A percentile compares a stretch with the other conserved stretches of the same genome.
phyloP scores from a whole-genome alignment of 1,284 basidiomycete genomes.

The Moesziomyces globuligerus region DNA sequence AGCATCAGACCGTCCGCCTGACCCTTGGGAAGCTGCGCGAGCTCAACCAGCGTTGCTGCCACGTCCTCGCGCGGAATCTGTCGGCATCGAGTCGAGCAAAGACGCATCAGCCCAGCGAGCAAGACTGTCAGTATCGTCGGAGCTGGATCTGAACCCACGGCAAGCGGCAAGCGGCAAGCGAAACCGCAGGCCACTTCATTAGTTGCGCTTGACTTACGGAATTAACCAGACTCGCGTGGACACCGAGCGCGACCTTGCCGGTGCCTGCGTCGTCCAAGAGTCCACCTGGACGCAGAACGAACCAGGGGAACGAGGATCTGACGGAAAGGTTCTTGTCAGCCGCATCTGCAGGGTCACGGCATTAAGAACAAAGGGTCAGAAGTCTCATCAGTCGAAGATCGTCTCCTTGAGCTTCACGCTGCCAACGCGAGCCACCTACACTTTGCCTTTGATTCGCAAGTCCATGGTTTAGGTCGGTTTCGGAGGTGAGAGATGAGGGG shows the following conservation, averaged over 20 bases:
- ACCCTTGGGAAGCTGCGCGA: conserved; percentile 73
- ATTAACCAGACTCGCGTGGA: conserved; percentile 34
- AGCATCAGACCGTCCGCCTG: conserved; percentile 72
- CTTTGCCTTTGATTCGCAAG: too few species aligned
- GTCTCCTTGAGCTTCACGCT: not conserved
- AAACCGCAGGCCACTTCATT: too few species aligned
- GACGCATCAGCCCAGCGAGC: conserved; percentile 58
- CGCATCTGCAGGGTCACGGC: conserved; percentile 68
- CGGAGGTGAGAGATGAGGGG: too few species aligned
- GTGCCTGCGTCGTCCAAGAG: conserved; percentile 71
- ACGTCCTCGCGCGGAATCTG: conserved; percentile 73
- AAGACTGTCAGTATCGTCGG: too few species aligned
- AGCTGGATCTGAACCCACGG: too few species aligned
- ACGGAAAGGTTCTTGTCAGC: conserved; percentile 76
- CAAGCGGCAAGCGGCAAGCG: too few species aligned
- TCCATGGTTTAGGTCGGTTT: too few species aligned
- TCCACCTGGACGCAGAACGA: conserved; percentile 76
- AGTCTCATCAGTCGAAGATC: not conserved
- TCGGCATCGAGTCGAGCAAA: not conserved
- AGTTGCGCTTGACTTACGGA: conserved; percentile 10
- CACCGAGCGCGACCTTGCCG: conserved; percentile 46
- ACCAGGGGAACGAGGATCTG: conserved; percentile 75
- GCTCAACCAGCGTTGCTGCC: conserved; percentile 72
- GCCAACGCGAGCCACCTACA: conserved; percentile 4
- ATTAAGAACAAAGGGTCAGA: not conserved